Percentiles rank a stretch among this genome's conserved stretches.
Evolutionary conservation across 805 yeast genomes (phyloP).

Genomic region (Lipomyces sp.): DNA sequence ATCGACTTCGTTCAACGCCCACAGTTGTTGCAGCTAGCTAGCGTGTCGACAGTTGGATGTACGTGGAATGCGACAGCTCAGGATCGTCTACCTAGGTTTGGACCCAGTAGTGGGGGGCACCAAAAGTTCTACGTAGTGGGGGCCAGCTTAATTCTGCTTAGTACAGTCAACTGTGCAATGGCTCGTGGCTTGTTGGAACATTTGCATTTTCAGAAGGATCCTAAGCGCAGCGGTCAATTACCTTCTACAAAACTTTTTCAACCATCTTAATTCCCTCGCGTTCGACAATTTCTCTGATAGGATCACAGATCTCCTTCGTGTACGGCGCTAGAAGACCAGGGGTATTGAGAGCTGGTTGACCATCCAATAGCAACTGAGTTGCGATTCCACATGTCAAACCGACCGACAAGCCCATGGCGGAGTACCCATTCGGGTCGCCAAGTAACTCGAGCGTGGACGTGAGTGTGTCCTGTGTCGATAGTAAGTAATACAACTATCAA

Average conservation of each 20-base stretch:
- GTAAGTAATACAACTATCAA: neutral
- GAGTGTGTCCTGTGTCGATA: constrained; percentile 68
- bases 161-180: too few species aligned
- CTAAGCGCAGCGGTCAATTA: too few species aligned
- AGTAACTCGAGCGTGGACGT: constrained; percentile 93
- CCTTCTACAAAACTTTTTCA: constrained; percentile 57
- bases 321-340: constrained; percentile 89
- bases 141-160: too few species aligned
- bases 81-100: too few species aligned
- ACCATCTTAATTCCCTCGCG: constrained; percentile 83
- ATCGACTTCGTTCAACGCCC: too few species aligned
- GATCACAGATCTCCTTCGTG: constrained; percentile 84
- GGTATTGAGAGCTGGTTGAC: constrained; percentile 65
- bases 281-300: constrained; percentile 87
- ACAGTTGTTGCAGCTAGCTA: too few species aligned
- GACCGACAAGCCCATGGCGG: constrained; percentile 96
- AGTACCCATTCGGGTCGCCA: constrained; percentile 87
- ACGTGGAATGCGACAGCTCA: too few species aligned
- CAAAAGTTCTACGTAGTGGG: too few species aligned
- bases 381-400: constrained; percentile 99
- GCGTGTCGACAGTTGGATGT: too few species aligned
- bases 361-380: constrained; percentile 78
- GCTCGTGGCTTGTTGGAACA: too few species aligned
- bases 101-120: too few species aligned
- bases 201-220: too few species aligned